These are phyloP conservation scores for Lachancea mirantina DNA, from an alignment of 805 yeast genomes.

Conservation along the genomic window DNA sequence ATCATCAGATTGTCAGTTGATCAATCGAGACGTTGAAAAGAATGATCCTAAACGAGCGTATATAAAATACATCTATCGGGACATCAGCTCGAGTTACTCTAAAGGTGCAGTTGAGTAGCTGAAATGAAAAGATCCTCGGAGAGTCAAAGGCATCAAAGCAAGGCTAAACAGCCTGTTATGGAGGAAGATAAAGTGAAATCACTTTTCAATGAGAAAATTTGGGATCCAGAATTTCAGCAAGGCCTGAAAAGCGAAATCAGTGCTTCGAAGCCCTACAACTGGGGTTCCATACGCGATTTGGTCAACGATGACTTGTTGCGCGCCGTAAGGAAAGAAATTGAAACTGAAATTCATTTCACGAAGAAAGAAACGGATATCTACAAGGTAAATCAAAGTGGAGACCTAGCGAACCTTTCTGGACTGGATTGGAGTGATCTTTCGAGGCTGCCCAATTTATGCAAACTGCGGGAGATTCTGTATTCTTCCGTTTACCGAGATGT, in stretches of 20 bases:
- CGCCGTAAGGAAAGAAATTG: slow-evolving; percentile 77
- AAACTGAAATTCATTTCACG: slow-evolving; percentile 79
- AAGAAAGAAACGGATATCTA: slow-evolving; percentile 95
- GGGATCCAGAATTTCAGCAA: slow-evolving; percentile 36
- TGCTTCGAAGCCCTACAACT: slow-evolving; percentile 69
- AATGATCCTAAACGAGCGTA: slow-evolving; percentile 1
- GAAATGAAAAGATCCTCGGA: slow-evolving; percentile 3
- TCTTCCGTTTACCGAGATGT: slow-evolving; percentile 78
- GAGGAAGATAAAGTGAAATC: slow-evolving; percentile 31
- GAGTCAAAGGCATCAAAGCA: neutral
- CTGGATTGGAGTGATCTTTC: slow-evolving; percentile 67
- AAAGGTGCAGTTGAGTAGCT: neutral
- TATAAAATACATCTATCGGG: neutral
- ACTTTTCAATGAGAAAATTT: slow-evolving; percentile 43
- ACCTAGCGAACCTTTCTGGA: slow-evolving; percentile 85
- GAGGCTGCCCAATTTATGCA: slow-evolving; percentile 65
- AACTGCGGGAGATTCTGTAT: slow-evolving; percentile 80
- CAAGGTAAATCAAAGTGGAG: slow-evolving; percentile 85
- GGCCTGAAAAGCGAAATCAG: slow-evolving; percentile 39
- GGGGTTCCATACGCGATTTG: slow-evolving; percentile 77
- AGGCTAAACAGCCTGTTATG: slow-evolving; percentile 9
- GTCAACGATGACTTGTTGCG: slow-evolving; percentile 72
- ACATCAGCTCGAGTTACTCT: neutral
- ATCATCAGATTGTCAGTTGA: too few species aligned
- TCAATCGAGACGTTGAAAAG: too few species aligned